Conservation (phyloP, 305 asterid genomes). For the Fraxinus ornus region DNA sequence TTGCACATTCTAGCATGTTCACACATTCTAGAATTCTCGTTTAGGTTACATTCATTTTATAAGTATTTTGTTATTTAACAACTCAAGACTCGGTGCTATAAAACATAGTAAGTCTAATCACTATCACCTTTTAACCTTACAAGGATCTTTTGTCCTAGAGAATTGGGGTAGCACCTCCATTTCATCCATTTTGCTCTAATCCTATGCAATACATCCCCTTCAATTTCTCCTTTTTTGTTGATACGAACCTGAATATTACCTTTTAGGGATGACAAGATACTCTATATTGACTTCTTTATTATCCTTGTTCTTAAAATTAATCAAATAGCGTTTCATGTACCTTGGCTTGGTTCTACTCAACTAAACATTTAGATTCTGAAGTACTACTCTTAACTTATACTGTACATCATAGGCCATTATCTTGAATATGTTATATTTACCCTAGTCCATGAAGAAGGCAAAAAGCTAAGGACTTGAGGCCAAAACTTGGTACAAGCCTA, state of each 20-base stretch:
- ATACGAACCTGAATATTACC: neutral
- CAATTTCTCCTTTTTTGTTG: neutral
- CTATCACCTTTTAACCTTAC: neutral
- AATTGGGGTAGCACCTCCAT: neutral
- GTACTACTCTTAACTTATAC: neutral
- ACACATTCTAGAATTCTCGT: neutral
- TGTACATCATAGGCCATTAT: neutral
- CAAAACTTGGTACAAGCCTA: neutral
- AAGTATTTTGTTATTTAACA: neutral
- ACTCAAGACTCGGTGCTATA: neutral
- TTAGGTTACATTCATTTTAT: neutral
- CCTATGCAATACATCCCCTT: neutral
- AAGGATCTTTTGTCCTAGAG: neutral
- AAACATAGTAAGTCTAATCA: neutral
- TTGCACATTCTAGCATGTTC: neutral
- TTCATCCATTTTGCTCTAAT: neutral
- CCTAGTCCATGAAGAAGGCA: neutral
- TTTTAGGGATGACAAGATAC: neutral
- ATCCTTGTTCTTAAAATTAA: neutral
- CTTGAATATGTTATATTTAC: neutral
- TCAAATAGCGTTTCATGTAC: neutral
- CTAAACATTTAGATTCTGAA: neutral
- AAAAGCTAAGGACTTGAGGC: neutral
- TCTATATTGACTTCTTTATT: neutral
- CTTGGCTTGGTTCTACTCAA: neutral